Evolutionary conservation across 1,284 basidiomycete species (phyloP).

Genomic region (Sporisorium exsertum): DNA sequence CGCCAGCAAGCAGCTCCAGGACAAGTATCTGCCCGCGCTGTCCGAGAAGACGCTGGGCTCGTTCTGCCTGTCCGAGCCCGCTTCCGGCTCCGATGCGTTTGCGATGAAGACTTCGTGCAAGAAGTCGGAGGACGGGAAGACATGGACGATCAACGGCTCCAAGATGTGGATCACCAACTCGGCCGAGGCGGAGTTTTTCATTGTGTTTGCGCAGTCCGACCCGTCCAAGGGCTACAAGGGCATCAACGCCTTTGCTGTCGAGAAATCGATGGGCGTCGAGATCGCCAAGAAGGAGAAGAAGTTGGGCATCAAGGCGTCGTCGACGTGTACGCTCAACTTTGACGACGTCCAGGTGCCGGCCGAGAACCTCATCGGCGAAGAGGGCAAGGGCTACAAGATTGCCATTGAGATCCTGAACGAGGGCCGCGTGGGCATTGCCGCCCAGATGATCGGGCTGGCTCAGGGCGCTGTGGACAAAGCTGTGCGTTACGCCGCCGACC

Average conservation of each 20-base stretch:
- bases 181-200: slow-evolving; percentile 88
- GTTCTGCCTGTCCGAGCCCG: slow-evolving; percentile 93
- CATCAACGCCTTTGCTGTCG: slow-evolving; percentile 96
- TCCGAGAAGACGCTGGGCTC: slow-evolving; percentile 86
- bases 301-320: slow-evolving; percentile 95
- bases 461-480: slow-evolving; percentile 95
- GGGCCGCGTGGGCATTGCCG: slow-evolving; percentile 96
- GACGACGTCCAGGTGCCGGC: slow-evolving; percentile 92
- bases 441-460: slow-evolving; percentile 84
- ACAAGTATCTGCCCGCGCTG: slow-evolving; percentile 88
- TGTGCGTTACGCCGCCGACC: slow-evolving; percentile 91
- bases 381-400: slow-evolving; percentile 92
- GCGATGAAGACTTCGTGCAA: slow-evolving; percentile 92
- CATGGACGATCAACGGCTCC: slow-evolving; percentile 87
- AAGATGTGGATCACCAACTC: slow-evolving; percentile 99
- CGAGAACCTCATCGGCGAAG: slow-evolving; percentile 92
- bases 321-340: slow-evolving; percentile 94
- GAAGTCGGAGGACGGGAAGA: slow-evolving; percentile 77
- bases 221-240: slow-evolving; percentile 97
- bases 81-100: slow-evolving; percentile 95
- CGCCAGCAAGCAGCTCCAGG: slow-evolving; percentile 84
- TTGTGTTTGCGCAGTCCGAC: slow-evolving; percentile 93
- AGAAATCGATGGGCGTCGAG: slow-evolving; percentile 95
- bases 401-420: slow-evolving; percentile 99
- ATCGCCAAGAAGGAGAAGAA: slow-evolving; percentile 99